These are phyloP conservation scores for Viola pubescens DNA, from an alignment of 441 rosid genomes.

Conservation along the genomic window DNA sequence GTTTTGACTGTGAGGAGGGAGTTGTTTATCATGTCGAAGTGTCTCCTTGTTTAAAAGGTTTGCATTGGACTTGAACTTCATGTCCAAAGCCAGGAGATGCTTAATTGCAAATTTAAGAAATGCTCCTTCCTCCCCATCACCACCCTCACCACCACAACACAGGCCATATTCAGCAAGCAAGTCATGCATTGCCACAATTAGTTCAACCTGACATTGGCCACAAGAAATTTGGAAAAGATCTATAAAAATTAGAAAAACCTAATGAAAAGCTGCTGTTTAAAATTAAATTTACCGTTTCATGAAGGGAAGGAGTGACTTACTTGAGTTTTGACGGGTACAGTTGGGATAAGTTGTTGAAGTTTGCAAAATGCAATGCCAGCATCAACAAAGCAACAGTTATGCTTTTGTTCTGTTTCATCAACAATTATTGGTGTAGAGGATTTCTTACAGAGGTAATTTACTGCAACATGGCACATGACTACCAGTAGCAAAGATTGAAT, in stretches of 20 bases:
- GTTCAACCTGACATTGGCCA: constrained; percentile 55
- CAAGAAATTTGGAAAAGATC: constrained; percentile 8
- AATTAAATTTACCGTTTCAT: not conserved
- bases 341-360: constrained; percentile 77
- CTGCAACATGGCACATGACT: constrained; percentile 70
- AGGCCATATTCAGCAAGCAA: constrained; percentile 94
- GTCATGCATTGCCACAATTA: constrained; percentile 82
- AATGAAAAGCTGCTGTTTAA: too few species aligned
- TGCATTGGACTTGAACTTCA: constrained; percentile 73
- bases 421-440: constrained; percentile 36
- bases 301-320: constrained; percentile 33
- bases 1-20: constrained; percentile 18
- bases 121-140: constrained; percentile 83
- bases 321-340: constrained; percentile 59
- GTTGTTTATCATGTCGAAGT: constrained; percentile 28
- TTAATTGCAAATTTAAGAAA: constrained; percentile 94
- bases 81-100: constrained; percentile 86
- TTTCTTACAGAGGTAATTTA: constrained; percentile 53
- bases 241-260: constrained; percentile 15
- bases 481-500: constrained; percentile 74
- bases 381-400: constrained; percentile 60
- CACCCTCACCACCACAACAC: constrained; percentile 79
- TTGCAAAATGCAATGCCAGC: constrained; percentile 92
- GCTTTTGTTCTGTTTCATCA: constrained; percentile 65
- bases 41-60: constrained; percentile 45